Percentiles rank a stretch among this genome's conserved stretches.
Evolutionary conservation across 495 filamentous ascomycete species (phyloP).

Genomic region (Sabuloglossum arenarium): DNA sequence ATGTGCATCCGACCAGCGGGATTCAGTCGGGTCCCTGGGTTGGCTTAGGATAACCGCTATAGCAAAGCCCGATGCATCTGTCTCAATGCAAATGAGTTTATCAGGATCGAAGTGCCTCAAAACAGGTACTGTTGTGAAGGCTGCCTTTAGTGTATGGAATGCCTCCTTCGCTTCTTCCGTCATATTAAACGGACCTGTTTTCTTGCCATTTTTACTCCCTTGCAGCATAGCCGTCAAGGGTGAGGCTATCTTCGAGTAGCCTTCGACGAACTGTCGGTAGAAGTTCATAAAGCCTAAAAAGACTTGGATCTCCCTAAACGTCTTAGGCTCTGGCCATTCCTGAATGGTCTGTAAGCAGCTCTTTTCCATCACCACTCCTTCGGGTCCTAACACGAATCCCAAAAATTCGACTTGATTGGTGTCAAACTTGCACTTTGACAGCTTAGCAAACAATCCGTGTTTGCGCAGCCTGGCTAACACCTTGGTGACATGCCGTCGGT

Average conservation of each 20-base stretch:
- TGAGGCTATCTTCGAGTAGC: conserved; percentile 3
- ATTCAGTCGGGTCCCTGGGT: background rate
- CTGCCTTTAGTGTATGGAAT: background rate
- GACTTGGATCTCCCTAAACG: background rate
- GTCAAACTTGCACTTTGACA: conserved; percentile 2
- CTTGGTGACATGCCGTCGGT: background rate
- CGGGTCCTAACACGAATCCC: background rate
- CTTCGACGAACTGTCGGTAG: conserved; percentile 10
- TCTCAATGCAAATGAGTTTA: conserved; percentile 9
- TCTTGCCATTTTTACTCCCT: background rate
- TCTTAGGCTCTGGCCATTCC: conserved; percentile 1
- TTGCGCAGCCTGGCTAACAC: background rate
- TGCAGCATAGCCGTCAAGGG: conserved; percentile 4
- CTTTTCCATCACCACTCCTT: background rate
- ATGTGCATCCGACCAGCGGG: background rate
- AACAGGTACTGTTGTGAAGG: background rate
- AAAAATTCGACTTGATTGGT: background rate
- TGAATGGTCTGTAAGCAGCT: background rate
- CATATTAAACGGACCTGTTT: background rate
- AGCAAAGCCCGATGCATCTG: conserved; percentile 13
- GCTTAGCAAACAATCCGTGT: conserved; percentile 6
- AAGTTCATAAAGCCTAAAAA: conserved; percentile 15
- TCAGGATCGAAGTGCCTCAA: conserved; percentile 1
- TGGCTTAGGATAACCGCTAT: conserved; percentile 8
- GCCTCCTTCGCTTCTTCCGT: background rate